Evolutionary conservation across 495 filamentous ascomycete species (phyloP).

Genomic region (Hyaloscypha finlandica): DNA sequence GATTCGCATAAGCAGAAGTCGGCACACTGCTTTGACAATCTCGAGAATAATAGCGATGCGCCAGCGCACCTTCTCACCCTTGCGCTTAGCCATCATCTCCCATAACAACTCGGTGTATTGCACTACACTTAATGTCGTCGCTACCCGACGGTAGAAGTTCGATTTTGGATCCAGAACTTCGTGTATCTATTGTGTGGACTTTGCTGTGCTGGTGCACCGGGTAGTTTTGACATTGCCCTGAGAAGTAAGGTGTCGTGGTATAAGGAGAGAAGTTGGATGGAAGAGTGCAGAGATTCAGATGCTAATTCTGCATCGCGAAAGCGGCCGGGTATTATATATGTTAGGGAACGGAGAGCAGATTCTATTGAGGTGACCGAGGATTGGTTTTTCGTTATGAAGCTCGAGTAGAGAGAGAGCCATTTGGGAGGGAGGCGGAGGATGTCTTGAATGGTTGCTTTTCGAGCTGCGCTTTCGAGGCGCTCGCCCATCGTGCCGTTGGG

Average conservation of each 20-base stretch:
- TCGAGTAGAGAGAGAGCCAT: constrained; percentile 79
- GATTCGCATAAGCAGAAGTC: constrained; percentile 77
- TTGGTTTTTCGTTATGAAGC: constrained; percentile 93
- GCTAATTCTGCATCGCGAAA: constrained; percentile 93
- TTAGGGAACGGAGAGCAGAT: constrained; percentile 84
- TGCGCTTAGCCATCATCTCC: constrained; percentile 80
- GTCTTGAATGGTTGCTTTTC: constrained; percentile 9
- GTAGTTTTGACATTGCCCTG: constrained; percentile 51
- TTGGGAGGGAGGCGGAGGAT: constrained; percentile 61
- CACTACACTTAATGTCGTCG: constrained; percentile 80
- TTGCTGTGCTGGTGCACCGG: constrained; percentile 50
- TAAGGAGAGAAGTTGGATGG: constrained; percentile 84
- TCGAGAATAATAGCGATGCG: constrained; percentile 87
- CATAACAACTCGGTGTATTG: constrained; percentile 89
- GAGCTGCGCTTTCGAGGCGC: constrained; percentile 14
- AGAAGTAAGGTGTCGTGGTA: constrained; percentile 92
- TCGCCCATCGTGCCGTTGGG: constrained; percentile 23
- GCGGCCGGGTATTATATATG: constrained; percentile 93
- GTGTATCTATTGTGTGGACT: constrained; percentile 88
- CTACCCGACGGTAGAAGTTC: constrained; percentile 72
- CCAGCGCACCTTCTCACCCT: constrained; percentile 80
- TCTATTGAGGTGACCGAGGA: constrained; percentile 92
- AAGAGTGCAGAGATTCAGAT: constrained; percentile 88
- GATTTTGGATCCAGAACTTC: constrained; percentile 79
- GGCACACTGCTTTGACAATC: constrained; percentile 81